These are phyloP conservation scores for Solanum hybrid DNA, from an alignment of 305 asterid genomes.

Conservation along the genomic window DNA sequence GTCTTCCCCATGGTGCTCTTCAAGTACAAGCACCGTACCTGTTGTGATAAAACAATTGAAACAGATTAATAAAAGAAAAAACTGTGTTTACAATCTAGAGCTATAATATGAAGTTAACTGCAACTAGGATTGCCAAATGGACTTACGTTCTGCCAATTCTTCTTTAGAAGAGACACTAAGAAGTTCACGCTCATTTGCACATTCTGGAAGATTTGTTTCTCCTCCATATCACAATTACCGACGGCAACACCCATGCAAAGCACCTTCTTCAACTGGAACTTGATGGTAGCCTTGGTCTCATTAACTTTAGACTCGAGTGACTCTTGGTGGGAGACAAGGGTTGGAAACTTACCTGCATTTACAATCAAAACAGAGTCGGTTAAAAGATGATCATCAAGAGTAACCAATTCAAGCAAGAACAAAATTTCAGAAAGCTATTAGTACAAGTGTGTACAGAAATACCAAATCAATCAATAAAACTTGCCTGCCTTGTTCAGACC, in stretches of 20 bases:
- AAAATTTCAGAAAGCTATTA: not conserved
- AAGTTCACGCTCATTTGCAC: constrained; percentile 66
- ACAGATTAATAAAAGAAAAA: not conserved
- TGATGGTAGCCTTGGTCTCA: constrained; percentile 58
- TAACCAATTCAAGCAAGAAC: not conserved
- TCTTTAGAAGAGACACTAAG: constrained; percentile 52
- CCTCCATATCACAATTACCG: constrained; percentile 57
- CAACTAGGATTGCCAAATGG: no score
- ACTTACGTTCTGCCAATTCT: constrained; percentile 67
- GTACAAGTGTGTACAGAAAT: not conserved
- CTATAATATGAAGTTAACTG: no score
- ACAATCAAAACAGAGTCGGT: not conserved
- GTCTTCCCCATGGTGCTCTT: constrained; percentile 73
- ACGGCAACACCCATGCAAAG: constrained; percentile 83
- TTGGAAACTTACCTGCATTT: constrained; percentile 53
- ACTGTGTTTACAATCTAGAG: not conserved
- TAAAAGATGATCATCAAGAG: not conserved
- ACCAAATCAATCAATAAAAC: constrained; percentile 7
- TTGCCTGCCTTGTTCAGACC: constrained; percentile 77
- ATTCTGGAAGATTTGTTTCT: constrained; percentile 60
- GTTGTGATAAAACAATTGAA: constrained; percentile 2
- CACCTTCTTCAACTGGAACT: constrained; percentile 65
- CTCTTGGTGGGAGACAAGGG: constrained; percentile 57
- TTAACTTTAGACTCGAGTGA: constrained; percentile 56
- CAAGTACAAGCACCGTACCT: constrained; percentile 68